Conservation (phyloP, 2,329 filamentous ascomycete genomes). For the Clonostachys byssicola region DNA sequence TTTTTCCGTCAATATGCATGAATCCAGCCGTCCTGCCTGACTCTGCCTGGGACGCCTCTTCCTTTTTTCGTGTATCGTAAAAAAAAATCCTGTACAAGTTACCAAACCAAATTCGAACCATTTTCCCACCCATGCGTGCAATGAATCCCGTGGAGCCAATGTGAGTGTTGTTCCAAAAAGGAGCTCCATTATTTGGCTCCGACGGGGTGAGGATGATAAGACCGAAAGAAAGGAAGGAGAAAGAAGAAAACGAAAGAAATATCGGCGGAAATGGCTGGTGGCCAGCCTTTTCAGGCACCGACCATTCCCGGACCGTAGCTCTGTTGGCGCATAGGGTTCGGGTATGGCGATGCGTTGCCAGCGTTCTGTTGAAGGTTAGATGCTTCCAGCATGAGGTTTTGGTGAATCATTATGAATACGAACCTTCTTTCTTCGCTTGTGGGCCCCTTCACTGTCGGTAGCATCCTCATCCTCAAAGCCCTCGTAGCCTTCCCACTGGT, state of each 20-base stretch:
- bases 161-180: neutral
- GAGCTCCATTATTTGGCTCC: constrained; percentile 1
- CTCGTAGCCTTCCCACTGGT: no score
- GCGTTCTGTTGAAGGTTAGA: constrained; percentile 43
- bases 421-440: constrained; percentile 66
- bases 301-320: constrained; percentile 57
- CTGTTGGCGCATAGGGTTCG: constrained; percentile 40
- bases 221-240: neutral
- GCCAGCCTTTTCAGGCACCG: constrained; percentile 37
- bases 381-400: constrained; percentile 5
- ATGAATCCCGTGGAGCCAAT: constrained; percentile 7
- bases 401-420: constrained; percentile 3
- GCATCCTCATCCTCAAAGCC: no score
- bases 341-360: constrained; percentile 34
- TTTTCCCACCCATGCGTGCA: constrained; percentile 6
- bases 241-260: neutral
- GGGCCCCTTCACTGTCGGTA: constrained; percentile 60
- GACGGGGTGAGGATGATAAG: neutral
- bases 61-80: constrained; percentile 16
- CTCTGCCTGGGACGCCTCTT: no score
- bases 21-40: no score
- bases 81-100: constrained; percentile 18
- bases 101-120: constrained; percentile 8
- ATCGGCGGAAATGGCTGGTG: neutral
- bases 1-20: no score